Evolutionary conservation across 331 rosid species (phyloP), one percentile per base, ranked within the genome.

Genomic region (Saraca asoca): DNA sequence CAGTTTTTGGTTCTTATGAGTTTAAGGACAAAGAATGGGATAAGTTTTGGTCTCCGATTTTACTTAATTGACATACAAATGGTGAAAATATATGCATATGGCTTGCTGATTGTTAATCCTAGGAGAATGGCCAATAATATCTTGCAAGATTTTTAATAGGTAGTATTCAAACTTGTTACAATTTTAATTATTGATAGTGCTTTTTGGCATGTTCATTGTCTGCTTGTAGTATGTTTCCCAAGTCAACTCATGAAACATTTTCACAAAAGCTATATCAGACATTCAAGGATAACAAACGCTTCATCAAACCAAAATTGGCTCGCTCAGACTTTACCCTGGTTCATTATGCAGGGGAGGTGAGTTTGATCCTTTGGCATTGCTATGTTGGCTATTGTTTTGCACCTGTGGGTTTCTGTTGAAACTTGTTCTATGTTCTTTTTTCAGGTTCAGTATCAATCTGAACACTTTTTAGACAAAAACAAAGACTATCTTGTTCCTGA

Each of bases 261-360:
- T 55, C 96, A 1, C 69, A 76, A 73, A 92, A 89, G 85, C 91
- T 92, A 67, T 92, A 92, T 75, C 98, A 92, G 78, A 82, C 87
- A 31, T 92, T 87, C 82, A 92, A 85, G 80, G 83, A 79, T 75
- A 80, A 87, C 83, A 92, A 81, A 67, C 95, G 98, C 82, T 92
- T 92, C 73, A 75, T 78, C 78, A 92, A 89, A 88, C 94, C 98
- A 75, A 92, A 92, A 81, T 76, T 89, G 86, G 16, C 98, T 33
- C 93, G 85, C 63, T 83, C 98, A 53, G 91, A 87, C 72, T 92
- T 92, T 80, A 78, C 94, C 41, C 73, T 89, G 75, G 83, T 81
- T 78, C 96, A 92, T 72, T 89, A 89, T 73, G 98, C 96, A 15
- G 98, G 98, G 69, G 98, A 89, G 78, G 96, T 87, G 76, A 71